A percentile compares a stretch with the other conserved stretches of the same genome.
phyloP scores from a whole-genome alignment of 1,284 basidiomycete genomes.

The Testicularia cyperi region DNA sequence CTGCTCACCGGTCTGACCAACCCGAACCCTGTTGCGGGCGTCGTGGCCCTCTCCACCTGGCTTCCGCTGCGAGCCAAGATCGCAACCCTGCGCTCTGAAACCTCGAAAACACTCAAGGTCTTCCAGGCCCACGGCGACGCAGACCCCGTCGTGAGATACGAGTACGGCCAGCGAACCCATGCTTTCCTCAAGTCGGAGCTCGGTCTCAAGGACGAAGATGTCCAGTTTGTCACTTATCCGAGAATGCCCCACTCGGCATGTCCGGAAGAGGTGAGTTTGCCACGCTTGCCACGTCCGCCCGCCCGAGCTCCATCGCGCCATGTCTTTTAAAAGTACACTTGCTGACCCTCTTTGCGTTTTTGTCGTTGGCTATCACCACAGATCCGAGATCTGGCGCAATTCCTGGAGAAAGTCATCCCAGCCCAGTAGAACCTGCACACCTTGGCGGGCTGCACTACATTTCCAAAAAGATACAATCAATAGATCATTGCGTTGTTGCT shows the following conservation, averaged over 20 bases:
- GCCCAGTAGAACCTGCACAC: constrained; percentile 26
- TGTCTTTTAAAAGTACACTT: no score
- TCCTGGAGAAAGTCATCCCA: constrained; percentile 45
- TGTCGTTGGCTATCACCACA: not conserved
- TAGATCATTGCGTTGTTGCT: no score
- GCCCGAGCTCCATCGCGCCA: no score
- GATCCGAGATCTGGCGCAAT: constrained; percentile 46
- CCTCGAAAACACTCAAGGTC: constrained; percentile 37
- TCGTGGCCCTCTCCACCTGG: constrained; percentile 55
- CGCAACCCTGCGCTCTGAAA: constrained; percentile 25
- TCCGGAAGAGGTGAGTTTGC: constrained; percentile 46
- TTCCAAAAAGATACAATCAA: constrained; percentile 10
- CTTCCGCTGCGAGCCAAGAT: constrained; percentile 54
- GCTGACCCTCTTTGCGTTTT: not conserved
- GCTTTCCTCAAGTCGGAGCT: constrained; percentile 43
- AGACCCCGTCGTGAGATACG: constrained; percentile 53
- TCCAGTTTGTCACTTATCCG: constrained; percentile 46
- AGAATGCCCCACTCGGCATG: constrained; percentile 58
- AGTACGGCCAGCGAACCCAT: constrained; percentile 41
- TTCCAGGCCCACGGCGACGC: constrained; percentile 56
- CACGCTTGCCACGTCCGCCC: not conserved
- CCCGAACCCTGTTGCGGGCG: constrained; percentile 42
- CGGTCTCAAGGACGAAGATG: constrained; percentile 31
- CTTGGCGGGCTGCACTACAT: not conserved
- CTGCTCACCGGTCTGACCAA: constrained; percentile 49